Evolutionary conservation across 306 rosid genomes (phyloP).

Genomic region (Quercus berberidifolia): DNA sequence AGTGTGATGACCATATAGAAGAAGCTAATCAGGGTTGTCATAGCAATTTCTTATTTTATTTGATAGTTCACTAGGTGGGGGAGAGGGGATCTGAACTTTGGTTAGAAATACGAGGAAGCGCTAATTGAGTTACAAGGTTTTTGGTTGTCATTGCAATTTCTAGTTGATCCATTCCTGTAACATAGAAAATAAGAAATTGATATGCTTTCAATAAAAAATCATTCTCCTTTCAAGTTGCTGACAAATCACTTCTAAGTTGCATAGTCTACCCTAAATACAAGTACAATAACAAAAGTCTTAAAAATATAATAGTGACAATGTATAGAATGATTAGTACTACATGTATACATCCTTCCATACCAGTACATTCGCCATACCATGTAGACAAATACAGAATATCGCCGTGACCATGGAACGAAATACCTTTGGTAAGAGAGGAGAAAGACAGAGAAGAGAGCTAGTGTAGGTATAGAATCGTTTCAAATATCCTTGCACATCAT

Average conservation of each 20-base stretch:
- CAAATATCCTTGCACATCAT: neutral
- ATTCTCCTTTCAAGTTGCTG: constrained; percentile 12
- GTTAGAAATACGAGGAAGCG: too few species aligned
- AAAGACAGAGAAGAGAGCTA: neutral
- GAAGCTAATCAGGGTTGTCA: neutral
- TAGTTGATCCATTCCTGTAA: too few species aligned
- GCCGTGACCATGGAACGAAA: constrained; percentile 5
- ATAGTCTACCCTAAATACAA: constrained; percentile 6
- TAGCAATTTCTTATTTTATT: neutral
- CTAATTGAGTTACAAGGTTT: too few species aligned
- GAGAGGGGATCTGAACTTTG: too few species aligned
- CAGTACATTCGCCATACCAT: constrained; percentile 21
- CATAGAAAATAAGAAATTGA: too few species aligned
- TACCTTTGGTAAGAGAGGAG: neutral
- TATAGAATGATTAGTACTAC: constrained; percentile 35
- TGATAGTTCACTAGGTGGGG: too few species aligned
- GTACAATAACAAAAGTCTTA: neutral
- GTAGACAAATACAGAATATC: neutral
- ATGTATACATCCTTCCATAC: constrained; percentile 19
- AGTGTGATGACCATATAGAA: neutral
- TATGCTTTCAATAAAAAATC: neutral
- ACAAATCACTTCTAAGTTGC: constrained; percentile 22
- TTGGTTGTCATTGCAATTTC: too few species aligned
- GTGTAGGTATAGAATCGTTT: neutral
- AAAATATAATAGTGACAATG: constrained; percentile 26